These are phyloP conservation scores for Kazachstania psychrophila DNA, from an alignment of 805 yeast species.

Conservation along the genomic window DNA sequence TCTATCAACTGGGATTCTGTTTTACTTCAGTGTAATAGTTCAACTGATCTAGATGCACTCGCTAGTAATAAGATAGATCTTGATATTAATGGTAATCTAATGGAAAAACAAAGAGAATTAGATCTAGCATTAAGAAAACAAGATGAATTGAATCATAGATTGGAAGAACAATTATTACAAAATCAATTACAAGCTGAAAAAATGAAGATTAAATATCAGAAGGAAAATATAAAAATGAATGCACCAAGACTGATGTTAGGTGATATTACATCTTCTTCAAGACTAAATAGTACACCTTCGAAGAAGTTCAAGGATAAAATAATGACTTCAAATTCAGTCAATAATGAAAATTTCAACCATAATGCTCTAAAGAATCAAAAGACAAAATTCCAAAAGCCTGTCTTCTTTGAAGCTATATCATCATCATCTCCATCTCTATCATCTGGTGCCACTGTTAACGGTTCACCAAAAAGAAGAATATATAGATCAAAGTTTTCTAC, in stretches of 20 bases:
- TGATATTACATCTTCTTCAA: constrained; percentile 8
- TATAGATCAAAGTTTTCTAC: constrained; percentile 3
- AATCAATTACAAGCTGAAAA: constrained; percentile 26
- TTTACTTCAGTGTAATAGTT: constrained; percentile 3
- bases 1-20: neutral
- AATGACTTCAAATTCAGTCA: constrained; percentile 1
- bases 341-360: neutral
- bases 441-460: constrained; percentile 4
- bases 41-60: neutral
- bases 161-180: constrained; percentile 23
- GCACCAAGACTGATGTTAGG: constrained; percentile 8
- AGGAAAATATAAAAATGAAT: constrained; percentile 9
- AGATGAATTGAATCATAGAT: constrained; percentile 21
- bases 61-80: constrained; percentile 2
- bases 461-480: constrained; percentile 12
- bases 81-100: constrained; percentile 8
- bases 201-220: constrained; percentile 17
- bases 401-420: constrained; percentile 1
- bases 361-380: neutral
- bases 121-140: constrained; percentile 24
- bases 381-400: constrained; percentile 2
- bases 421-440: constrained; percentile 2
- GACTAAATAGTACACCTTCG: constrained; percentile 10
- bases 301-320: constrained; percentile 7
- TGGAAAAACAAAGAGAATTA: constrained; percentile 24